Base-by-base conservation (phyloP, 257 asterid species). In the Solanum microdontum region DNA sequence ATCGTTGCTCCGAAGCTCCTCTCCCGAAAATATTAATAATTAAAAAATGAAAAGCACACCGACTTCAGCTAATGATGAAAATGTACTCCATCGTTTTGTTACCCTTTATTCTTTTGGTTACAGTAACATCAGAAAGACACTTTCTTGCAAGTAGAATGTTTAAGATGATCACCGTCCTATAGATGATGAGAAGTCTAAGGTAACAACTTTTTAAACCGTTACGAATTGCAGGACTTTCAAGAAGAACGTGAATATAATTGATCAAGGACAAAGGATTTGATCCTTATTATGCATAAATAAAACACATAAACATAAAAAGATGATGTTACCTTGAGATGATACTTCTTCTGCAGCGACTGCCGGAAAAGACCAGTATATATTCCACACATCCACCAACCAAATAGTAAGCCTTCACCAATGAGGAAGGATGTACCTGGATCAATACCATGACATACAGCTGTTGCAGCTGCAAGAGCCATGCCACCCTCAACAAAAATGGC, bases 321-420 rank as follows among this genome's bases (percentile, higher is more conserved):
- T 40, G 86, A 88, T 3, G 23, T 91, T 86, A 97, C 99, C 99
- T 97, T 88, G 90, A 97, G 99, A 94, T 97, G 99, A 91, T 97
- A 97, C 91, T 95, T 97, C 90, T 94, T 97, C 94, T 97, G 99
- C 89, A 97, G 89, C 0, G 97, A 89, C 90, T 97, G 99, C 76
- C 98, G 91, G 60, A 91, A 89, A 62, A 96, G 94, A 66, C 99
- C 98, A 58, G 99, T 95, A 92, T 97, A 96, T 90, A 97, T 95
- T 73, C 99, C 99, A 91, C 99, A 97, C 99, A 97, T 94, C 99
- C 99, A 97, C 99, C 99, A 97, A 92, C 99, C 90, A 91, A 97
- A 97, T 72, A 95, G 87, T 91, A 97, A 91, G 66, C 99, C 99
- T 92, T 97, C 99, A 58, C 92, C 87, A 64, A 97, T 90, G 90